Base-by-base conservation (phyloP, 345 rosid species). In the Fremontodendron californicum region DNA sequence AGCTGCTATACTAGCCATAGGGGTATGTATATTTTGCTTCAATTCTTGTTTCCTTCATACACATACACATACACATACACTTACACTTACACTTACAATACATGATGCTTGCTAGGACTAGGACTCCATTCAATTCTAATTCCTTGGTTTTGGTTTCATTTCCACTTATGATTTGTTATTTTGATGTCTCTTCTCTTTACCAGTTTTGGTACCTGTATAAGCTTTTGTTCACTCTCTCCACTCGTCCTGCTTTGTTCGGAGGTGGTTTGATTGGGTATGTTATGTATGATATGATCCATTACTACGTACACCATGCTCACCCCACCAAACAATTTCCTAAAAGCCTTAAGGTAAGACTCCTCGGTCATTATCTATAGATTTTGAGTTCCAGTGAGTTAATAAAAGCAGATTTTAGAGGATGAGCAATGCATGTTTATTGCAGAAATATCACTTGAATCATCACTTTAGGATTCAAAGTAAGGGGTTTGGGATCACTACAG, bases 221-320 rank as follows among this genome's bases (percentile, higher is more conserved):
- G 83, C 84, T 90, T 74, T 2, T 92, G 1, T 77, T 98, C 15
- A 85, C 98, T 16, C 91, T 93, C 67, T 77, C 98, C 10, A 86
- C 86, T 21, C 78, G 94, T 78, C 98, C 98, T 8, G 97, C 94
- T 16, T 77, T 95, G 65, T 93, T 95, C 61, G 97, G 92, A 37
- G 99, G 98, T 66, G 97, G 97, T 77, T 73, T 95, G 81, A 86
- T 93, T 49, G 97, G 99, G 16, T 95, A 95, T 77, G 97, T 95
- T 69, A 87, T 92, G 43, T 95, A 93, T 71, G 99, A 95, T 80
- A 87, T 89, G 67, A 93, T 94, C 74, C 99, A 95, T 80, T 95
- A 92, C 86, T 95, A 95, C 82, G 80, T 95, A 76, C 99, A 95
- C 85, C 98, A 95, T 78, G 98, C 94, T 73, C 99, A 92, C 78